Evolutionary conservation across 176 grass and related monocot species (phyloP).

Genomic region (Musa acuminata): DNA sequence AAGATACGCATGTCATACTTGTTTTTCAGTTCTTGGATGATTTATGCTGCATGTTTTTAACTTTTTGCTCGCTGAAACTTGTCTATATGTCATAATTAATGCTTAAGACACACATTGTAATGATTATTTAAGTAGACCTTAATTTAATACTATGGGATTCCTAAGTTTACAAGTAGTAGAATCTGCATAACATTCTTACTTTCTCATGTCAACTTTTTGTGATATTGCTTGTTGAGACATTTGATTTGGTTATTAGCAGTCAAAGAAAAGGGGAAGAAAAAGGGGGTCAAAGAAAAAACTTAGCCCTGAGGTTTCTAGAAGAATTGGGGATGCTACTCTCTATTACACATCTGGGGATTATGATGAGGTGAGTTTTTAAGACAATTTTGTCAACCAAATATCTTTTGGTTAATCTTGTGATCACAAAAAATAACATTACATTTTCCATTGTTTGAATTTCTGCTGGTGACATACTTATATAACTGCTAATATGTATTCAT

Average conservation of each 20-base stretch:
- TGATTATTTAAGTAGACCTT: too few species aligned
- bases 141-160: too few species aligned
- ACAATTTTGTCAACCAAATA: background rate
- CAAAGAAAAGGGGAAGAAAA: conserved; percentile 51
- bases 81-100: too few species aligned
- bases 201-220: too few species aligned
- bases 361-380: conserved; percentile 41
- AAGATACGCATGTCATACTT: too few species aligned
- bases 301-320: conserved; percentile 53
- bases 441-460: background rate
- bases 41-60: background rate
- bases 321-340: conserved; percentile 70
- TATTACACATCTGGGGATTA: conserved; percentile 57
- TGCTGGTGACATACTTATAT: background rate
- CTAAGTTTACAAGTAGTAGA: too few species aligned
- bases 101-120: too few species aligned
- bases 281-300: conserved; percentile 61
- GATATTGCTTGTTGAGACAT: background rate
- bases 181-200: too few species aligned
- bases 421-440: background rate
- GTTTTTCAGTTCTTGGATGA: too few species aligned
- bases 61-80: too few species aligned
- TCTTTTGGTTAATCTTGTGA: background rate
- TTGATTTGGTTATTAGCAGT: conserved; percentile 23
- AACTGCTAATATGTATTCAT: background rate